phyloP scores from a whole-genome alignment of 164 flowering plant genomes.

The Buxus sempervirens region DNA sequence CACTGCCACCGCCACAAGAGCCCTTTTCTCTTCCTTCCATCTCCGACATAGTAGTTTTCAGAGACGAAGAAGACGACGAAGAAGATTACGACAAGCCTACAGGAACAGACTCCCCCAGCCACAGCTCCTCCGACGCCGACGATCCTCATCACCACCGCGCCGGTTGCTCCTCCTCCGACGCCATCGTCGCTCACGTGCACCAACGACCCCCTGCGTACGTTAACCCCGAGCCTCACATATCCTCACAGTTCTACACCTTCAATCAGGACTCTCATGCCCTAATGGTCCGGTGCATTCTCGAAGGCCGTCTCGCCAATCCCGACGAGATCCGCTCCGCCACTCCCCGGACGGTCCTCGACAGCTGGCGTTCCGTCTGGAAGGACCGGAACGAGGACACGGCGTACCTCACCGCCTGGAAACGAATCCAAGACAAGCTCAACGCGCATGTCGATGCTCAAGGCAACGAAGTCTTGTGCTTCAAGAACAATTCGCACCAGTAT shows the following conservation, averaged over 20 bases:
- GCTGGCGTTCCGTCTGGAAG: constrained; percentile 97
- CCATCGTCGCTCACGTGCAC: constrained; percentile 4
- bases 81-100: constrained; percentile 23
- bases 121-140: constrained; percentile 35
- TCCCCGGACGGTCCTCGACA: constrained; percentile 58
- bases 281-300: constrained; percentile 72
- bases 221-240: constrained; percentile 81
- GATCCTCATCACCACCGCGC: constrained; percentile 10
- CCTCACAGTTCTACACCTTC: constrained; percentile 93
- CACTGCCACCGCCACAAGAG: constrained; percentile 12
- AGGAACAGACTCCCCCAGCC: constrained; percentile 24
- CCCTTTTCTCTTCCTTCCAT: constrained; percentile 24
- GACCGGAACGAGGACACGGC: constrained; percentile 98
- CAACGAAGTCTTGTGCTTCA: constrained; percentile 65
- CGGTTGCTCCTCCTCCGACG: background rate
- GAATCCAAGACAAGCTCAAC: constrained; percentile 91
- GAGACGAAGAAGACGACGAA: constrained; percentile 28
- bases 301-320: constrained; percentile 61
- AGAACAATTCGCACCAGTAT: constrained; percentile 74
- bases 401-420: constrained; percentile 91
- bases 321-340: constrained; percentile 81
- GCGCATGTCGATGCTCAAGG: constrained; percentile 49
- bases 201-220: constrained; percentile 23
- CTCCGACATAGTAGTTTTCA: constrained; percentile 53
- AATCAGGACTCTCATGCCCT: constrained; percentile 74